Evolutionary conservation across 306 rosid species (phyloP).

Genomic region (Glycyrrhiza uralensis): DNA sequence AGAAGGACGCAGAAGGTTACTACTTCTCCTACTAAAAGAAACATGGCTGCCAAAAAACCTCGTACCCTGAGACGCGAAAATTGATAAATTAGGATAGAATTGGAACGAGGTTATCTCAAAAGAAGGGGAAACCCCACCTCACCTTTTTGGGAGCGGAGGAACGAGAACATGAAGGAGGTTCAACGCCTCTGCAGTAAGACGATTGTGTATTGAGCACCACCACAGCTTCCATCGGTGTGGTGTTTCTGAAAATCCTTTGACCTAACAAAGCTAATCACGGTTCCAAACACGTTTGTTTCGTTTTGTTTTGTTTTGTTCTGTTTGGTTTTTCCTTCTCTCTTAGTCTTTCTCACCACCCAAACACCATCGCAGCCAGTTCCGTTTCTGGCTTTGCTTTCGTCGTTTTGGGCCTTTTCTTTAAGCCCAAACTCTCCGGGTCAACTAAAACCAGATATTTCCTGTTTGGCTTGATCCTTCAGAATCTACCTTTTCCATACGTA

Average conservation of each 20-base stretch:
- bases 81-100: not conserved
- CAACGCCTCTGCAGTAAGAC: conserved; percentile 25
- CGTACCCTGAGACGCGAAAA: conserved; percentile 35
- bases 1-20: conserved; percentile 23
- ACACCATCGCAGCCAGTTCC: not conserved
- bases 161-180: conserved; percentile 39
- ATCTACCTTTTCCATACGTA: too few species aligned
- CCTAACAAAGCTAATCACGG: not conserved
- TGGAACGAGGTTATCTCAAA: not conserved
- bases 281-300: not conserved
- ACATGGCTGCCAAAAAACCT: conserved; percentile 32
- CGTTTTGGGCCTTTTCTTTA: not conserved
- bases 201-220: conserved; percentile 52
- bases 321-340: not conserved
- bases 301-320: too few species aligned
- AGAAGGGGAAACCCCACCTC: conserved; percentile 23
- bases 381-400: not conserved
- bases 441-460: too few species aligned
- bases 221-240: conserved; percentile 49
- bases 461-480: too few species aligned
- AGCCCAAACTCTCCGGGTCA: not conserved
- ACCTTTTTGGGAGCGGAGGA: conserved; percentile 28
- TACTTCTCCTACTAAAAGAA: conserved; percentile 19
- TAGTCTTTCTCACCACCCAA: conserved; percentile 21
- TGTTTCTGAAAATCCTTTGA: not conserved